These are phyloP conservation scores for Trichoderma arundinaceum DNA, from an alignment of 2,329 filamentous ascomycete species.

Conservation along the genomic window DNA sequence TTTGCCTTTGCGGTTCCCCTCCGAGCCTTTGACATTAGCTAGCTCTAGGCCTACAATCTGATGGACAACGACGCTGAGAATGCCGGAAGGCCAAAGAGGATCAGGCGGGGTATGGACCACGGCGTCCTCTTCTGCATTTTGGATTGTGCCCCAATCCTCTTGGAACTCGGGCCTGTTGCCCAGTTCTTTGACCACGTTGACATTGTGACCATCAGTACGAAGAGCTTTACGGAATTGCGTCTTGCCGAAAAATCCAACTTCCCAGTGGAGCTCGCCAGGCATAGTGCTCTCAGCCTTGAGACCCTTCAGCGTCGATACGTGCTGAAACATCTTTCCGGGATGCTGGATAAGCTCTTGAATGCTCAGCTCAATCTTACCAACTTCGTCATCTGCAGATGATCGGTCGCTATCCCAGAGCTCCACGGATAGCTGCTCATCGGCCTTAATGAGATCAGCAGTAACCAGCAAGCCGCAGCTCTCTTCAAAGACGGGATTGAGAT, in stretches of 20 bases:
- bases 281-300: constrained; percentile 84
- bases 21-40: constrained; percentile 85
- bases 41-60: constrained; percentile 95
- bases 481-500: constrained; percentile 91
- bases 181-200: constrained; percentile 74
- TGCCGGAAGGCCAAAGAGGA: constrained; percentile 91
- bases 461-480: constrained; percentile 86
- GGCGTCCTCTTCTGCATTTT: constrained; percentile 75
- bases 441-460: constrained; percentile 88
- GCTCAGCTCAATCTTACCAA: constrained; percentile 91
- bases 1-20: constrained; percentile 78
- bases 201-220: constrained; percentile 84
- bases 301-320: constrained; percentile 81
- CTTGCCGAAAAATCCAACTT: constrained; percentile 93
- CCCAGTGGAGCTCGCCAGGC: constrained; percentile 94
- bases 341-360: constrained; percentile 94
- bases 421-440: constrained; percentile 88
- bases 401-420: constrained; percentile 97
- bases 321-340: constrained; percentile 89
- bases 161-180: constrained; percentile 78
- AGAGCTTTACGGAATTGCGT: constrained; percentile 84
- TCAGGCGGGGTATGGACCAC: constrained; percentile 90
- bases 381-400: constrained; percentile 89
- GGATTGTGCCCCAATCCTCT: constrained; percentile 79
- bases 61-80: constrained; percentile 85